phyloP scores from a whole-genome alignment of 495 filamentous ascomycete species.

The Penicillium macrosclerotiorum region DNA sequence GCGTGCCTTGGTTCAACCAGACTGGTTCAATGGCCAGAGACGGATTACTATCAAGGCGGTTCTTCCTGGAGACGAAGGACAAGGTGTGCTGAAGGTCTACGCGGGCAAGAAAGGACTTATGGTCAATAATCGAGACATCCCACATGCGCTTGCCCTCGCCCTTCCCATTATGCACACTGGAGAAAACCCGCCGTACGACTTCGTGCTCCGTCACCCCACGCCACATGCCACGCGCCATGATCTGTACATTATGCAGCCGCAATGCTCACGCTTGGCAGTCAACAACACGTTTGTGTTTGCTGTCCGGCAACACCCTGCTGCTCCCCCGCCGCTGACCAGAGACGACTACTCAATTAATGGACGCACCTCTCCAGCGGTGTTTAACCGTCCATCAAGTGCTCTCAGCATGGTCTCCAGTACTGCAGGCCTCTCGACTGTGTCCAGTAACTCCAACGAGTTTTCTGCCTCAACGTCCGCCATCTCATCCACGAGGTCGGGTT shows the following conservation, averaged over 20 bases:
- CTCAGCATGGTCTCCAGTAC: slow-evolving; percentile 70
- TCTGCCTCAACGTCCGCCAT: slow-evolving; percentile 48
- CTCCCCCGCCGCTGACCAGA: slow-evolving; percentile 45
- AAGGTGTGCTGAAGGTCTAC: slow-evolving; percentile 88
- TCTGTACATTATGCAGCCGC: slow-evolving; percentile 92
- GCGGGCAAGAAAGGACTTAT: slow-evolving; percentile 91
- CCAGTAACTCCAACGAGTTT: slow-evolving; percentile 43
- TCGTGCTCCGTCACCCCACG: slow-evolving; percentile 88
- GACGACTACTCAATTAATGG: slow-evolving; percentile 41
- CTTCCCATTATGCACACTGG: slow-evolving; percentile 87
- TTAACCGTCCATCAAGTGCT: slow-evolving; percentile 71
- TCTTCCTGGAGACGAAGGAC: slow-evolving; percentile 84
- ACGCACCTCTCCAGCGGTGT: slow-evolving; percentile 63
- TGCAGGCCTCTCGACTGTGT: slow-evolving; percentile 38
- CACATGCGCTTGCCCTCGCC: slow-evolving; percentile 87
- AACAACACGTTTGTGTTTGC: slow-evolving; percentile 99
- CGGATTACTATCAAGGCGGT: slow-evolving; percentile 90
- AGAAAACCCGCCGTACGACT: slow-evolving; percentile 90
- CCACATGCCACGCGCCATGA: slow-evolving; percentile 96
- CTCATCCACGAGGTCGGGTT: slow-evolving; percentile 52
- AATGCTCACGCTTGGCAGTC: slow-evolving; percentile 78
- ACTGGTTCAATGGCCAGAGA: slow-evolving; percentile 85
- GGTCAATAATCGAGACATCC: slow-evolving; percentile 92
- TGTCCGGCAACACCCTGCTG: slow-evolving; percentile 87
- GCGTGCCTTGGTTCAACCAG: slow-evolving; percentile 82